Conservation (phyloP, 1,284 basidiomycete species). For the Psilocybe mexicana region DNA sequence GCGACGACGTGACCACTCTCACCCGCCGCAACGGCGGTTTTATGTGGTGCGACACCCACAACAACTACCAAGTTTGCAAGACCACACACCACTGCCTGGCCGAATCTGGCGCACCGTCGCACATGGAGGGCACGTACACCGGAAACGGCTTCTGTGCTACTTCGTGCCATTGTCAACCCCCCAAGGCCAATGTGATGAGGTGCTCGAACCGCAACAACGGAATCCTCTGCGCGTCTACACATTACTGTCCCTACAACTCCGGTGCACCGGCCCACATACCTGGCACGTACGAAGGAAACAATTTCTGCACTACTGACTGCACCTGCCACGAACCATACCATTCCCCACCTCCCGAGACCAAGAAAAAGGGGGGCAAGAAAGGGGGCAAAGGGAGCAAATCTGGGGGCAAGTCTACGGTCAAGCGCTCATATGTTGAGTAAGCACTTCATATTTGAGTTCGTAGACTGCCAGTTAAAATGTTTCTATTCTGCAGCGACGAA, state of each 20-base stretch:
- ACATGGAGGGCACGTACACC: neutral
- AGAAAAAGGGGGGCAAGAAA: neutral
- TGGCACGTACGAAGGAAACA: neutral
- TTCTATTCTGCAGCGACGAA: neutral
- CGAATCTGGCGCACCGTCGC: neutral
- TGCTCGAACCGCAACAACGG: neutral
- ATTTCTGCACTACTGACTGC: neutral
- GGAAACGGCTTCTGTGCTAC: neutral
- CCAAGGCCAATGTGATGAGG: neutral
- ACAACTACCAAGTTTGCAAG: neutral
- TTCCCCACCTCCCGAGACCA: neutral
- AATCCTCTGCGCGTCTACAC: neutral
- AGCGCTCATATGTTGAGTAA: neutral
- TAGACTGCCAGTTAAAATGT: neutral
- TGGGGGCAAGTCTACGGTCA: no score
- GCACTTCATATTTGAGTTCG: neutral
- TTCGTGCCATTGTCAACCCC: neutral
- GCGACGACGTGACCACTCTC: neutral
- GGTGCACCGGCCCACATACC: neutral
- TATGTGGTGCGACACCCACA: neutral
- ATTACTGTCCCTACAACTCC: neutral
- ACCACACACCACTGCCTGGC: neutral
- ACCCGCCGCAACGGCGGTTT: neutral
- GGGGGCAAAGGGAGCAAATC: neutral
- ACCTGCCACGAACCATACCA: neutral